phyloP scores from a whole-genome alignment of 2,329 filamentous ascomycete species.

The Phoma sp. region DNA sequence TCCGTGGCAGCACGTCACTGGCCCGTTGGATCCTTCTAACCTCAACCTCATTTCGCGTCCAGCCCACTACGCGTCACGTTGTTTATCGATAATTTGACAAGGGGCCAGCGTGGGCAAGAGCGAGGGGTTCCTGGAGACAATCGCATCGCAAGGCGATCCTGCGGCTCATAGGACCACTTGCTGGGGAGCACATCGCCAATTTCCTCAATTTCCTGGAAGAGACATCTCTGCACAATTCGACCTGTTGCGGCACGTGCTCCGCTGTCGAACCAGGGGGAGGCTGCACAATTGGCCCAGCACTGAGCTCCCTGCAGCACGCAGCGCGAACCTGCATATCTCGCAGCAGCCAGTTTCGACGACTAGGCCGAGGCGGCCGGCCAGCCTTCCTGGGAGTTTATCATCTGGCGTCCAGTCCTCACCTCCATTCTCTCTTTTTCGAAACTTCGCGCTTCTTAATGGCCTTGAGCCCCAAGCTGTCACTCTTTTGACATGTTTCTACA shows the following conservation, averaged over 20 bases:
- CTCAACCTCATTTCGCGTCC: slow-evolving; percentile 37
- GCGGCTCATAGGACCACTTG: slow-evolving; percentile 17
- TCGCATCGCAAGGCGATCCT: slow-evolving; percentile 23
- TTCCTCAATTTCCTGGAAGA: slow-evolving; percentile 19
- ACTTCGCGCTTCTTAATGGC: slow-evolving; percentile 42
- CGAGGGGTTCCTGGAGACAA: slow-evolving; percentile 35
- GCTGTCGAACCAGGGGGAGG: slow-evolving; percentile 18
- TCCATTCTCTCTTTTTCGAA: slow-evolving; percentile 34
- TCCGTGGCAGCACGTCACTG: slow-evolving; percentile 41
- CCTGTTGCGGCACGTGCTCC: slow-evolving; percentile 31
- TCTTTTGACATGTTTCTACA: slow-evolving; percentile 43
- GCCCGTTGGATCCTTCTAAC: slow-evolving; percentile 28
- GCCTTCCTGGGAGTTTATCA: slow-evolving; percentile 33
- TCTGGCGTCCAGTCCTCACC: slow-evolving; percentile 39
- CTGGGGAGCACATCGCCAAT: slow-evolving; percentile 16
- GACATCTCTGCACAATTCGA: slow-evolving; percentile 21
- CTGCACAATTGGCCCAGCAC: slow-evolving; percentile 39
- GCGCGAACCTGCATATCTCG: slow-evolving; percentile 41
- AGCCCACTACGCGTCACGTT: slow-evolving; percentile 35
- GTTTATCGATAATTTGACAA: slow-evolving; percentile 35
- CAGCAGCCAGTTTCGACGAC: slow-evolving; percentile 28
- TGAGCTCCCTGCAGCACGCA: slow-evolving; percentile 29
- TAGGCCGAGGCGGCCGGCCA: slow-evolving; percentile 28
- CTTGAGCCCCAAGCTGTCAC: slow-evolving; percentile 40
- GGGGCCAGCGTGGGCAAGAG: slow-evolving; percentile 9